These are phyloP conservation scores for Aquilaria yunnanensis DNA, from an alignment of 345 rosid species.

Conservation along the genomic window DNA sequence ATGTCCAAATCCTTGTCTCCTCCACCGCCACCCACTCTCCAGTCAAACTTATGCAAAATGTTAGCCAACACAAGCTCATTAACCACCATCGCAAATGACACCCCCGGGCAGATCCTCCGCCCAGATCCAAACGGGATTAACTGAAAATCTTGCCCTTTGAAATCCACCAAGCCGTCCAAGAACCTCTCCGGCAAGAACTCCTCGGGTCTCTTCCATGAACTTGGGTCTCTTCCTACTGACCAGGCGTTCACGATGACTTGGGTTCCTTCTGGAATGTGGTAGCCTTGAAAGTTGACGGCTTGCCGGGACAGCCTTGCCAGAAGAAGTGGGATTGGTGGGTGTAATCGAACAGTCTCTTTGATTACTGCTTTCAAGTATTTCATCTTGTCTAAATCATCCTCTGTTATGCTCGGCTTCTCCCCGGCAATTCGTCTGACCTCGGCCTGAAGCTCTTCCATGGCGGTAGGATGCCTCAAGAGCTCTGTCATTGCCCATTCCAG, in stretches of 20 bases:
- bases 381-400: neutral
- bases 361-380: too few species aligned
- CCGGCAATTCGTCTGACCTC: constrained; percentile 13
- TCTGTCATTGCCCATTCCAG: constrained; percentile 30
- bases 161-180: neutral
- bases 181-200: constrained; percentile 16
- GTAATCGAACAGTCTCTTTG: too few species aligned
- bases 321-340: constrained; percentile 6
- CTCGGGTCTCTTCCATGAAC: constrained; percentile 5
- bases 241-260: constrained; percentile 15
- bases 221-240: constrained; percentile 18
- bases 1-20: too few species aligned
- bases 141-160: constrained; percentile 13
- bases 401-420: neutral
- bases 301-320: constrained; percentile 9
- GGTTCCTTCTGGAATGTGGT: constrained; percentile 7
- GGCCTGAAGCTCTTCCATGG: neutral
- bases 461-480: constrained; percentile 10
- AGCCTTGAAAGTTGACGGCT: constrained; percentile 8
- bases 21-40: too few species aligned
- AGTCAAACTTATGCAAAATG: too few species aligned
- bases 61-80: too few species aligned
- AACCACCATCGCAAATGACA: constrained; percentile 11
- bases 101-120: constrained; percentile 24
- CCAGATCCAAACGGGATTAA: constrained; percentile 20